Conservation (phyloP, 331 rosid species). For the Ulmus americana region DNA sequence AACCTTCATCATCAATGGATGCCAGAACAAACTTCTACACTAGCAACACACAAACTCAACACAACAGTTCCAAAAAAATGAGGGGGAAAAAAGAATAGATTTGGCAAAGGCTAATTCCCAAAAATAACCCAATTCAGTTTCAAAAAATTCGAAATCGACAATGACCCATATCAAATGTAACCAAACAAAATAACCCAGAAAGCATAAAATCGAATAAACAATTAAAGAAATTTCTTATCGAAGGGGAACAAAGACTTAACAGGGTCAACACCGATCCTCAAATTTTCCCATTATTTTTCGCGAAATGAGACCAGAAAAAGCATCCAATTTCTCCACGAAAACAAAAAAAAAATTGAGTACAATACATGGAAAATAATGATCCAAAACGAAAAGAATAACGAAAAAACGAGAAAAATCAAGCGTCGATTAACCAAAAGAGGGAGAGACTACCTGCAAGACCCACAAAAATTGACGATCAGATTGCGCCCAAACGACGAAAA, state of each 20-base stretch:
- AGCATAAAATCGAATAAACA: neutral
- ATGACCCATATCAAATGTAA: conserved; percentile 4
- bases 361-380: neutral
- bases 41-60: neutral
- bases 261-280: conserved; percentile 28
- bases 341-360: neutral
- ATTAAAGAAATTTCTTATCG: neutral
- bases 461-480: conserved; percentile 17
- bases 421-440: neutral
- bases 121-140: conserved; percentile 3
- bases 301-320: neutral
- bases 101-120: neutral
- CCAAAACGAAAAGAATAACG: neutral
- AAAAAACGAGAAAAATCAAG: neutral
- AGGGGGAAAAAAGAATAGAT: neutral
- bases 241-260: conserved; percentile 2
- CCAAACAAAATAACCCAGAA: neutral
- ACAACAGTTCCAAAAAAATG: neutral
- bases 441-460: conserved; percentile 16
- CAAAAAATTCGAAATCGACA: conserved; percentile 4
- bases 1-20: conserved; percentile 5
- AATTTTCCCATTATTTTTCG: neutral
- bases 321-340: neutral
- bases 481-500: conserved; percentile 6
- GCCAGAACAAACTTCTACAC: neutral